Evolutionary conservation across 257 asterid species (phyloP).

Genomic region (Lithospermum erythrorhizon): DNA sequence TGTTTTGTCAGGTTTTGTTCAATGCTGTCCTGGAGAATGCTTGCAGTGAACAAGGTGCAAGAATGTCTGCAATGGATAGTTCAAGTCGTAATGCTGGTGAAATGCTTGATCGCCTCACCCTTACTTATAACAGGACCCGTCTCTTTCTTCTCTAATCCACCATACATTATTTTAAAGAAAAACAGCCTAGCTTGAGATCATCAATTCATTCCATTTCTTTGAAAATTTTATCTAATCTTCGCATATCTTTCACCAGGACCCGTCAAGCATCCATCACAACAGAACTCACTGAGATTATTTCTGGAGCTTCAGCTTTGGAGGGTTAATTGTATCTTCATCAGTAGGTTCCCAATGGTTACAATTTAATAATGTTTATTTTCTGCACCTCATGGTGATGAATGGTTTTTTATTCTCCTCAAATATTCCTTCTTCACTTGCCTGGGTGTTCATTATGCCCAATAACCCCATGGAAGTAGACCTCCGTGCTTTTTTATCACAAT

Average conservation of each 20-base stretch:
- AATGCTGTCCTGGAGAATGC: slow-evolving; percentile 91
- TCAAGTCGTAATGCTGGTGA: slow-evolving; percentile 99
- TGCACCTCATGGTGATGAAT: too few relatives aligned
- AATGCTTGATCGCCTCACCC: slow-evolving; percentile 97
- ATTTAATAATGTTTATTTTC: too few relatives aligned
- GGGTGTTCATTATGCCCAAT: too few relatives aligned
- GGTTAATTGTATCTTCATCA: too few relatives aligned
- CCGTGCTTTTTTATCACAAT: too few relatives aligned
- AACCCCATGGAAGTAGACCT: too few relatives aligned
- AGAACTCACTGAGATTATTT: slow-evolving; percentile 77
- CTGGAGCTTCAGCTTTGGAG: slow-evolving; percentile 83
- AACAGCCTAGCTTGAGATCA: too few relatives aligned
- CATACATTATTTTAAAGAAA: not conserved
- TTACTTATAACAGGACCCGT: slow-evolving; percentile 81
- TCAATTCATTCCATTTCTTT: not conserved
- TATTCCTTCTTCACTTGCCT: too few relatives aligned
- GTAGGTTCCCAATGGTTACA: too few relatives aligned
- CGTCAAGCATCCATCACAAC: slow-evolving; percentile 98
- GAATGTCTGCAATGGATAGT: slow-evolving; percentile 99
- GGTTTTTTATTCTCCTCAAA: too few relatives aligned
- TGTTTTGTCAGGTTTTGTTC: slow-evolving; percentile 63
- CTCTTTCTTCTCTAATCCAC: not conserved
- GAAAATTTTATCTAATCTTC: slow-evolving; percentile 4
- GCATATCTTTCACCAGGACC: slow-evolving; percentile 39
- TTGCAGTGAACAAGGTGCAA: slow-evolving; percentile 98